A percentile compares a stretch with the other conserved stretches of the same genome.
Evolutionary conservation across 345 rosid genomes (phyloP).

Genomic region (Eucalyptus caleyi): DNA sequence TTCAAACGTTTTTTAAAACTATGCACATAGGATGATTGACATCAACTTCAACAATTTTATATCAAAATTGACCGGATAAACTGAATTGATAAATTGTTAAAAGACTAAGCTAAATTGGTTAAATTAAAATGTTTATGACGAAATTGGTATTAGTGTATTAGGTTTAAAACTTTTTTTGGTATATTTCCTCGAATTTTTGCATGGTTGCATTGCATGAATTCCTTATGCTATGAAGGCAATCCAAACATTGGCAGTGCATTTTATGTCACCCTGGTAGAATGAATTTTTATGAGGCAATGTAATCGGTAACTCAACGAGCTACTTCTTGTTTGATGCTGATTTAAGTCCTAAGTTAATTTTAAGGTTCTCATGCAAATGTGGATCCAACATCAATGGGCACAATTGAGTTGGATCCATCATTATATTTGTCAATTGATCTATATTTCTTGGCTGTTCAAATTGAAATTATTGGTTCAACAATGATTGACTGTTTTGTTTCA

Average conservation of each 20-base stretch:
- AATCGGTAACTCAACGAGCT: neutral
- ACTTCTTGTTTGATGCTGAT: neutral
- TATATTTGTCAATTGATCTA: neutral
- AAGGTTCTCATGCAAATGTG: neutral
- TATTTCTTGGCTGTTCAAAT: neutral
- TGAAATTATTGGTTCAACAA: neutral
- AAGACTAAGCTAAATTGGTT: no score
- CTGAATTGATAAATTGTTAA: no score
- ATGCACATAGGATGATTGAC: accelerated
- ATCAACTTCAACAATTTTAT: no score
- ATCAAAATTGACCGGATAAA: accelerated
- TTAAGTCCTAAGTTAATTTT: neutral
- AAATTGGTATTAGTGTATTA: no score
- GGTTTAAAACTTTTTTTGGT: no score
- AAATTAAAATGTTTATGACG: no score
- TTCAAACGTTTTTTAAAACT: no score
- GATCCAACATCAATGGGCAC: neutral
- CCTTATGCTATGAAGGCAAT: neutral
- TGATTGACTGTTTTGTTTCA: neutral
- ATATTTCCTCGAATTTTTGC: neutral
- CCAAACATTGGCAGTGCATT: neutral
- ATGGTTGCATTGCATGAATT: neutral
- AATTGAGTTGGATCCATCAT: neutral
- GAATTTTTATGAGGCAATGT: neutral
- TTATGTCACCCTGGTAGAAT: neutral